These are phyloP conservation scores for Cyberlindnera amylophila DNA, from an alignment of 805 yeast species.

Conservation along the genomic window DNA sequence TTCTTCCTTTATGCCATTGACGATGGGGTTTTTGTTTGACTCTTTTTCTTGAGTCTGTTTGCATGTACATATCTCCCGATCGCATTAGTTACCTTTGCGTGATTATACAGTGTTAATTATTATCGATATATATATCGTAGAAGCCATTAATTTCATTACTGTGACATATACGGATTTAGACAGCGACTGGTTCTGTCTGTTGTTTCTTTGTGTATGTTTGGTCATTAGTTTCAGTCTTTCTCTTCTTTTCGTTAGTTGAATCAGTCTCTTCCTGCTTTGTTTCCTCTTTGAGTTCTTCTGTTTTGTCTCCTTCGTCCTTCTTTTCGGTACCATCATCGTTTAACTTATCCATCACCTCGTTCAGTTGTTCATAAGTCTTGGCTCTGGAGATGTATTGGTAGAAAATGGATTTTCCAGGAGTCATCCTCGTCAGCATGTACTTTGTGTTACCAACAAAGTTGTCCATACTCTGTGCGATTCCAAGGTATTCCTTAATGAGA, in stretches of 20 bases:
- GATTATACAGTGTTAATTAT: slow-evolving; percentile 3
- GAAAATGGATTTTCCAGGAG: slow-evolving; percentile 68
- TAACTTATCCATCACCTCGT: slow-evolving; percentile 21
- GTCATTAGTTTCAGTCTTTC: slow-evolving; percentile 12
- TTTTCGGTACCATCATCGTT: slow-evolving; percentile 21
- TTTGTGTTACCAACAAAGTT: slow-evolving; percentile 74
- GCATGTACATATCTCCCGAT: slow-evolving; percentile 1
- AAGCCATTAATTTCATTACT: too few relatives aligned
- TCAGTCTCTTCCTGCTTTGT: neutral
- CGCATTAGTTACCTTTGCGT: slow-evolving; percentile 1
- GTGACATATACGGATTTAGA: slow-evolving; percentile 5
- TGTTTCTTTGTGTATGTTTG: slow-evolving; percentile 14
- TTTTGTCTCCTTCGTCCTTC: neutral
- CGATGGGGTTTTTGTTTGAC: neutral
- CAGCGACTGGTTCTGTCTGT: slow-evolving; percentile 13
- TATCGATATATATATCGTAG: neutral
- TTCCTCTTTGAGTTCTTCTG: neutral
- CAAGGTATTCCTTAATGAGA: slow-evolving; percentile 52
- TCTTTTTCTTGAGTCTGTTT: neutral
- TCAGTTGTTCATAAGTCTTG: slow-evolving; percentile 51
- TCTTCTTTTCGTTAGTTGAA: slow-evolving; percentile 14
- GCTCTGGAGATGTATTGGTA: slow-evolving; percentile 55
- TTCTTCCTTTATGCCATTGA: neutral
- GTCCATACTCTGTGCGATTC: slow-evolving; percentile 49
- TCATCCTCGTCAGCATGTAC: slow-evolving; percentile 70